Percentiles rank a stretch among this genome's conserved stretches.
phyloP scores from a whole-genome alignment of 768 basidiomycete genomes.

The Aureoboletus auriporus region DNA sequence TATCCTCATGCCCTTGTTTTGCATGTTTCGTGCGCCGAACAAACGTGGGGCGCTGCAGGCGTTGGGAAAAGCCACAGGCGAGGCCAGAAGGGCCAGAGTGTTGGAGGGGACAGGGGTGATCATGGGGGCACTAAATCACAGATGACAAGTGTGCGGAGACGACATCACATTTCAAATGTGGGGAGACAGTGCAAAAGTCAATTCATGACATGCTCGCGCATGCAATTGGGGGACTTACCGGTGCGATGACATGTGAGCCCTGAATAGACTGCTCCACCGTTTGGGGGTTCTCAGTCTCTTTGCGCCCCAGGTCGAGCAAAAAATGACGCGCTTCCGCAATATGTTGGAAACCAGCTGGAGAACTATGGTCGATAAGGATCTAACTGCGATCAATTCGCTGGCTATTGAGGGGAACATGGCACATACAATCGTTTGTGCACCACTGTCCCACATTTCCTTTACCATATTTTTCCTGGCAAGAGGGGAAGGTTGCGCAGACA shows the following conservation, averaged over 20 bases:
- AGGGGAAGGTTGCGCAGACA: conserved; percentile 66
- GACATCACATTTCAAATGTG: conserved; percentile 14
- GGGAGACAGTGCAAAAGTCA: conserved; percentile 5
- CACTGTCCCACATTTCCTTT: conserved; percentile 89
- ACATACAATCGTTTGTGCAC: conserved; percentile 73
- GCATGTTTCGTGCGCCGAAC: conserved; percentile 87
- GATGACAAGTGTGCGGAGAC: conserved; percentile 1
- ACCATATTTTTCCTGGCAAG: conserved; percentile 62
- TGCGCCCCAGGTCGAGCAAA: conserved; percentile 59
- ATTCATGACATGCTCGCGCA: neutral
- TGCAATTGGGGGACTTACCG: conserved; percentile 47
- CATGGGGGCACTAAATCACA: conserved; percentile 78
- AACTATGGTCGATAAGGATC: conserved; percentile 86
- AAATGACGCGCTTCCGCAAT: conserved; percentile 77
- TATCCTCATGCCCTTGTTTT: conserved; percentile 78
- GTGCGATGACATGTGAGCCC: conserved; percentile 85
- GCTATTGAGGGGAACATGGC: neutral
- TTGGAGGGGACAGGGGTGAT: conserved; percentile 75
- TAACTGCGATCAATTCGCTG: conserved; percentile 28
- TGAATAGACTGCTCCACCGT: conserved; percentile 32
- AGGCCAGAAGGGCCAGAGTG: conserved; percentile 48
- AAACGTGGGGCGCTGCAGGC: conserved; percentile 82
- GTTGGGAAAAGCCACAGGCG: conserved; percentile 82
- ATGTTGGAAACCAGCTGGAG: conserved; percentile 66
- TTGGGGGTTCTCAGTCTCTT: conserved; percentile 50